Evolutionary conservation across 257 asterid genomes (phyloP), one percentile per base, ranked within the genome.

Genomic region (Solanum infundibuliforme): DNA sequence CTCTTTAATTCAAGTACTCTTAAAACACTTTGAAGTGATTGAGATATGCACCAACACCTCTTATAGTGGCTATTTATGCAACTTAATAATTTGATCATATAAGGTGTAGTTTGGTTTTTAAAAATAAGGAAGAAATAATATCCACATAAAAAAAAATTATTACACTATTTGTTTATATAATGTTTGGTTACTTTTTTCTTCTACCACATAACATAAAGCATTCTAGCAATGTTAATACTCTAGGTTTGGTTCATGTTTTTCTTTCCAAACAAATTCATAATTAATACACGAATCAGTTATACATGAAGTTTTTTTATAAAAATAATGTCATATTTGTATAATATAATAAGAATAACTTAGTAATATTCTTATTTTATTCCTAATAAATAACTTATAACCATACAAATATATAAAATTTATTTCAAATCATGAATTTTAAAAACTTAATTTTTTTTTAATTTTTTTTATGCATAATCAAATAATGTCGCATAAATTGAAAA

Each of bases 1-100:
- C 73, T n/a, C 32, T 52, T 12, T 14, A 18, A 34, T 48, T 27
- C 11, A 71, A 81, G 35, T 62, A 35, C 41, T 79, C 41, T 23
- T 13, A 65, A 36, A 25, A 88, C 35, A 58, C 32, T 38, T 46
- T 72, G 88, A 91, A 87, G 93, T 92, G 95, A 92, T 69, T 69
- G 93, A 87, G 83, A 73, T 73, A 73, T 34, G 27, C 46, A 73
- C 81, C 39, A 73, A 20, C 27, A 38, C 81, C 96, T 83, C 91
- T 84, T 87, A 79, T 87, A 89, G 95, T 92, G 95, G 66, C 18
- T 46, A 81, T 46, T 27, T 9, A 48, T 27, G 14, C 68, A 43
- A 31, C 68, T 58, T 58, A 58, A 34, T 72, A 52, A 52, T 52
- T 7, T 76, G n/a, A 39, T 39, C 60, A 52, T 76, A 32, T 72